Conservation (phyloP, 805 yeast genomes). For the Metschnikowia colocasiae region DNA sequence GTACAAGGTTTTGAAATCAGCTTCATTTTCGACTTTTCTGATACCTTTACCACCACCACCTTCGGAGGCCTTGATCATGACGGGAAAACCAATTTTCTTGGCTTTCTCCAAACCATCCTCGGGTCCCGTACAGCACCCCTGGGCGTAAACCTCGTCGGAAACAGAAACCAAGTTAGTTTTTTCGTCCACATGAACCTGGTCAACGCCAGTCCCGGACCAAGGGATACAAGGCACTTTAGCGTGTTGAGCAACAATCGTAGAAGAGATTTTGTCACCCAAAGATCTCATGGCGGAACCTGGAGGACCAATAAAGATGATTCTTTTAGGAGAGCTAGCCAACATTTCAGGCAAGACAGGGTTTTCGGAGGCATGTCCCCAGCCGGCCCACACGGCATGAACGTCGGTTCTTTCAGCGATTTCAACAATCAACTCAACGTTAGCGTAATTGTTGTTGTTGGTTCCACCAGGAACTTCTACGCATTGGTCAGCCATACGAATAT, state of each 20-base stretch:
- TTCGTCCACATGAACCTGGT: constrained; percentile 66
- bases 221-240: constrained; percentile 98
- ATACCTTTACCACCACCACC: constrained; percentile 99
- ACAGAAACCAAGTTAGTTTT: constrained; percentile 83
- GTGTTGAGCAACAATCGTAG: constrained; percentile 98
- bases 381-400: constrained; percentile 99
- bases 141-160: constrained; percentile 71
- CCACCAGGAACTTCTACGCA: constrained; percentile 99
- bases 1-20: constrained; percentile 70
- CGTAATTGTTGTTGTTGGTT: constrained; percentile 96
- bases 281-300: constrained; percentile 99
- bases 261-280: constrained; percentile 96
- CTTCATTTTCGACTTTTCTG: constrained; percentile 86
- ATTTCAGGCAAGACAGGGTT: constrained; percentile 92
- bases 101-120: constrained; percentile 90
- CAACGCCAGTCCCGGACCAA: constrained; percentile 99
- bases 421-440: constrained; percentile 95
- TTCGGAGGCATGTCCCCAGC: constrained; percentile 99
- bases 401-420: constrained; percentile 95
- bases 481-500: constrained; percentile 98
- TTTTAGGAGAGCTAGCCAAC: constrained; percentile 88
- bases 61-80: constrained; percentile 98
- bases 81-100: constrained; percentile 88
- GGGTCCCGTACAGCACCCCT: constrained; percentile 84
- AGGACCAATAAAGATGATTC: constrained; percentile 93